Evolutionary conservation across 441 rosid genomes (phyloP), one percentile per base, ranked within the genome.

Genomic region (Isatis lusitanica): DNA sequence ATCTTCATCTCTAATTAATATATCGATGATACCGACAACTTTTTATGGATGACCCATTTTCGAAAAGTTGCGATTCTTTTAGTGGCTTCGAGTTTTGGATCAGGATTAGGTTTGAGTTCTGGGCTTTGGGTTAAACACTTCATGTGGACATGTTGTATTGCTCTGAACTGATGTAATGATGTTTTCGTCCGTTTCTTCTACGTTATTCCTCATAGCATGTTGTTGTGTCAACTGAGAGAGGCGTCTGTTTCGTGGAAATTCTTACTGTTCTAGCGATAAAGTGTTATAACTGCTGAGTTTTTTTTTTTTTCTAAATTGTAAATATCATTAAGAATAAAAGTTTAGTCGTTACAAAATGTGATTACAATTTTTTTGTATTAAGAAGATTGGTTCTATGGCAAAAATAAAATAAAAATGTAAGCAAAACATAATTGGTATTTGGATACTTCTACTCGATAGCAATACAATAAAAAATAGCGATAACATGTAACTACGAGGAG

Each of bases 1-100:
- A 74, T 66, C 69, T 68, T 62, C 63, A 53, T 43, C 64, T 52
- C 69, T 75, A 75, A 62, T 52, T 43, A 60, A 74, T 26, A 26
- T 26, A 26, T 50, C 40, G 11, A 48, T 21, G 24, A 21, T 4
- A 39, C 68, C 63, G 10, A 30, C 61, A 66, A 13, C 53, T 12
- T 47, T 50, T 40, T 10, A 4, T 66, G 66, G 58, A 66, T 39
- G 40, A 18, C 15, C 40, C 61, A 17, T 57, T 48, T 9, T 66
- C 36, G 21, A 53, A 10, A 24, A 35, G 8, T 36, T 56, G 59
- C 50, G 50, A 16, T 44, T 56, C 31, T 44, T 3, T 28, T 51
- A 8, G 35, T 61, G 35, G 62, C 61, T 50, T 60, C 21, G 12
- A 50, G 24, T 17, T 59, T 48, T 58, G 50, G 38, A 10, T 30